Base-by-base conservation (phyloP, 2,329 filamentous ascomycete species). In the Didymella pinodella region DNA sequence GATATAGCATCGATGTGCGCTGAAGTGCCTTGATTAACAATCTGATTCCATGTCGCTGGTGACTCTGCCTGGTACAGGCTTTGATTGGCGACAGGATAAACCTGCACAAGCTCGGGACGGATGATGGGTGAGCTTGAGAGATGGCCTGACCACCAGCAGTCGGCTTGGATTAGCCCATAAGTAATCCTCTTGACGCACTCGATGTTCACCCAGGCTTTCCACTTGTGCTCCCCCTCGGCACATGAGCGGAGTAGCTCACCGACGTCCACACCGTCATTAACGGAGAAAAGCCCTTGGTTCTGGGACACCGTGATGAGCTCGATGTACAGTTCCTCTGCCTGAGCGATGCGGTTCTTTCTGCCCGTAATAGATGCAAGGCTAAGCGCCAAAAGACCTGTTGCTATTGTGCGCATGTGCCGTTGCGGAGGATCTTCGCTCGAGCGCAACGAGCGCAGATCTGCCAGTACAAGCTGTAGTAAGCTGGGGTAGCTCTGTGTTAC, bases 161-260 rank as follows among this genome's bases (percentile, higher is more conserved):
- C 81, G 31, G 79, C 66, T 29, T 81, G 74, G 18, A 83, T 66
- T 18, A 83, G 71, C 5, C 80, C 80, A 16, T 80, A 75, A n/a
- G 82, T 81, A n/a, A 81, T 73, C 31, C 82, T 76, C 65, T 84
- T 84, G 0, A 76, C 77, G 46, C 81, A 83, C 68, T 85, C 83
- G 7, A 84, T 77, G 48, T 81, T 80, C 60, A 79, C 78, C 83
- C 83, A 85, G 2, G 81, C 79, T 63, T 81, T 83, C 83, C 83
- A 85, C 63, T 78, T 73, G 25, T 75, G 70, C 48, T 83, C 80
- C 32, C 80, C 74, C 60, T 82, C 79, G 14, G 78, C 69, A 7
- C 82, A 74, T 4, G 77, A 72, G 26, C 81, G 79, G 22, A 83
- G 78, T 3, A 83, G 66, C 18, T 78, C 76, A 41, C 73, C 74